phyloP scores from a whole-genome alignment of 2,329 filamentous ascomycete genomes.

The Aureobasidium sp. region DNA sequence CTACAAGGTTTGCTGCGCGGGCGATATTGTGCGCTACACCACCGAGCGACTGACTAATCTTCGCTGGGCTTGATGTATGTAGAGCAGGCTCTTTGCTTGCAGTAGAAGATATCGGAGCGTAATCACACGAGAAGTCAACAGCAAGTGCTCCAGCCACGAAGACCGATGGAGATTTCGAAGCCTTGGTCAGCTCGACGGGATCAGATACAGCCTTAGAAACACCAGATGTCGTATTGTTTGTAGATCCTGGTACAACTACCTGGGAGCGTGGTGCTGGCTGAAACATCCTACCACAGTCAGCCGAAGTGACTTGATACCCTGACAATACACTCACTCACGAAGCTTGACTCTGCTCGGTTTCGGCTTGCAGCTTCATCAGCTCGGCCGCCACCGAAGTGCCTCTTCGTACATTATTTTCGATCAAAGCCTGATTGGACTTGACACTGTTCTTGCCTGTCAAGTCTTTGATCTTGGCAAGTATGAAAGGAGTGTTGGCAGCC shows the following conservation, averaged over 20 bases:
- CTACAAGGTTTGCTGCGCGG: constrained; percentile 65
- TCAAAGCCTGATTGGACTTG: constrained; percentile 61
- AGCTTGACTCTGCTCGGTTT: constrained; percentile 26
- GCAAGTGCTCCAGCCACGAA: constrained; percentile 86
- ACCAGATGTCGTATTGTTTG: constrained; percentile 16
- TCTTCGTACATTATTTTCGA: constrained; percentile 57
- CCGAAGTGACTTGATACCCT: background rate
- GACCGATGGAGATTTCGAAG: constrained; percentile 45
- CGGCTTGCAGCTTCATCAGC: constrained; percentile 44
- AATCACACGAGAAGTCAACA: constrained; percentile 81
- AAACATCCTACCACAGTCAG: constrained; percentile 10
- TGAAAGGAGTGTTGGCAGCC: constrained; percentile 74
- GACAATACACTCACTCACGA: constrained; percentile 22
- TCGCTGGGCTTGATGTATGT: constrained; percentile 78
- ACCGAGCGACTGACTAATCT: constrained; percentile 73
- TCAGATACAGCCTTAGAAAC: constrained; percentile 17
- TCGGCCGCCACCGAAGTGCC: constrained; percentile 58
- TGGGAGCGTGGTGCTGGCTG: background rate
- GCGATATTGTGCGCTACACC: constrained; percentile 92
- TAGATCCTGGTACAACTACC: constrained; percentile 11
- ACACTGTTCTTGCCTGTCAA: constrained; percentile 65
- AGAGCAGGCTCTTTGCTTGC: constrained; percentile 40
- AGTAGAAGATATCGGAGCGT: constrained; percentile 39
- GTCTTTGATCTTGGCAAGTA: constrained; percentile 69
- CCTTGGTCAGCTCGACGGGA: background rate